Evolutionary conservation across 2,329 filamentous ascomycete species (phyloP), one percentile per base, ranked within the genome.

Genomic region (Xylaria sp.): DNA sequence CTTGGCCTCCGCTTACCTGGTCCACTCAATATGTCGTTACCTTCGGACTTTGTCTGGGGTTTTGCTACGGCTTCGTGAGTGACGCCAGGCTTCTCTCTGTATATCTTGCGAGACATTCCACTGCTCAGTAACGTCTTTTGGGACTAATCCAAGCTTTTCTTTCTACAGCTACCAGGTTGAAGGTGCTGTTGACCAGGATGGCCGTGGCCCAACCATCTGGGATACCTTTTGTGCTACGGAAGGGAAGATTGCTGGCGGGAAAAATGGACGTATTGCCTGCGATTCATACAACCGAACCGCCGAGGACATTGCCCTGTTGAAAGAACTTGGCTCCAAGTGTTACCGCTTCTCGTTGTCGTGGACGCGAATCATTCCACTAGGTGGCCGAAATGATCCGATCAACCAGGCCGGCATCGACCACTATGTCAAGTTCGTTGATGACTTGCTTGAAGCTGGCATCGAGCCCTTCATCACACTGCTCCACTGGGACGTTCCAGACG

Each of bases 281-380:
- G 90, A 95, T 76, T 92, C 89, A 22, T 95, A 95, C 78, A 87
- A 93, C 74, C 86, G 88, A 48, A 90, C 86, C 46, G 79, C 78
- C 38, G 85, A 91, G 68, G 91, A 96, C 68, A 90, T 95, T 67
- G 83, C 79, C 9, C 81, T 96, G 34, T 78, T 96, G 61, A 91
- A 91, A 75, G 76, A 81, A 46, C 82, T 89, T 21, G 88, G 90
- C 49, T 85, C 90, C 53, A 84, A 83, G 66, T 84, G 84, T 37
- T 95, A 95, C 75, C 89, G 91, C 45, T 95, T 95, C 75, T 94
- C 90, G 44, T 78, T 95, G 59, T 90, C 90, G 18, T 95, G 88
- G 89, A 86, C 89, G 20, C 87, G 91, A 57, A 87, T 95, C 65
- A 92, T 95, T 64, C 91, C 91, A 4, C 78, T 91, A n/a, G 91